These are phyloP conservation scores for Otatea glauca DNA, from an alignment of 176 grass and related monocot species.

Conservation along the genomic window DNA sequence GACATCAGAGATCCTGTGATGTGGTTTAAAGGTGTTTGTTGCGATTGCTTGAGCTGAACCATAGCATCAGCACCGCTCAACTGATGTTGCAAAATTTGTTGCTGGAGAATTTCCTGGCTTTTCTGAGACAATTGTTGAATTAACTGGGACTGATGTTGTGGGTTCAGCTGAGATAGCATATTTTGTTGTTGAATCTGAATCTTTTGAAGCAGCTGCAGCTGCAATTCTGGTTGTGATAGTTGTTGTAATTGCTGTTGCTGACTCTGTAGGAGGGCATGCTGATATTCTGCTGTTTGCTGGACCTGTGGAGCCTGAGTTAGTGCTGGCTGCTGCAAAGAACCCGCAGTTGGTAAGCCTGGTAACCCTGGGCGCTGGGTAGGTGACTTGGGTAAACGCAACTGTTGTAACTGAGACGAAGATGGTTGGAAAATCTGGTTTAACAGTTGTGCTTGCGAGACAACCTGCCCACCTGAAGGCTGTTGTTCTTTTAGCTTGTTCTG, in stretches of 20 bases:
- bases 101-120: conserved; percentile 69
- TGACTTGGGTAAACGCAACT: conserved; percentile 64
- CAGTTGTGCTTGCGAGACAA: conserved; percentile 58
- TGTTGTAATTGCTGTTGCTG: conserved; percentile 82
- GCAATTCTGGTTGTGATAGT: conserved; percentile 74
- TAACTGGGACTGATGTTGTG: conserved; percentile 74
- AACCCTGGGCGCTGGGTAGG: conserved; percentile 53
- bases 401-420: conserved; percentile 73
- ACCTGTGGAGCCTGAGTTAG: conserved; percentile 56
- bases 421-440: conserved; percentile 70
- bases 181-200: conserved; percentile 94
- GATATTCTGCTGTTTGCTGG: conserved; percentile 76
- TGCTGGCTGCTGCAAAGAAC: conserved; percentile 61
- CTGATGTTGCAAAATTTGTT: conserved; percentile 74
- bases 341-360: conserved; percentile 35
- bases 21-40: conserved; percentile 52
- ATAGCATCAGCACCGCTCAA: conserved; percentile 47
- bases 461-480: conserved; percentile 52
- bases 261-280: conserved; percentile 74
- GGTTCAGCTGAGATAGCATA: conserved; percentile 79
- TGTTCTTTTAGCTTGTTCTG: conserved; percentile 63
- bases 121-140: conserved; percentile 77
- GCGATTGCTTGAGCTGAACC: conserved; percentile 62
- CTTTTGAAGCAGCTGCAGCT: conserved; percentile 95
- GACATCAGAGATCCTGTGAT: conserved; percentile 52